phyloP scores from a whole-genome alignment of 805 yeast species.

The Metschnikowia reukaufii region DNA sequence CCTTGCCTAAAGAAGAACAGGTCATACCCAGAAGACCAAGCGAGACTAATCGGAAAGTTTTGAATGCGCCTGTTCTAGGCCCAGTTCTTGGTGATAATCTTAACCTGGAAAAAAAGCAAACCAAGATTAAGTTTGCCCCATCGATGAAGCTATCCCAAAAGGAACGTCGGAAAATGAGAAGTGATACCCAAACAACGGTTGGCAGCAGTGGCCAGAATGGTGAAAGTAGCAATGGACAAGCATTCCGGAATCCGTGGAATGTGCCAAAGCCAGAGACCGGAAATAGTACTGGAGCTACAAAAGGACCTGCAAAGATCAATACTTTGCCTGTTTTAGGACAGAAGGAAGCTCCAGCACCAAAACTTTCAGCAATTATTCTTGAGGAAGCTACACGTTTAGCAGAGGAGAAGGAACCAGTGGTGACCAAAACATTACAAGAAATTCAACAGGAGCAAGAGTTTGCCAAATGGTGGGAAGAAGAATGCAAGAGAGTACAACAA shows the following conservation, averaged over 20 bases:
- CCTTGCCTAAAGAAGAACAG: background rate
- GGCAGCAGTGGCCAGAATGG: background rate
- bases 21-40: background rate
- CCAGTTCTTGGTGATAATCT: slow-evolving; percentile 13
- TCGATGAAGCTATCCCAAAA: slow-evolving; percentile 55
- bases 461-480: slow-evolving; percentile 86
- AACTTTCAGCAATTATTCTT: slow-evolving; percentile 45
- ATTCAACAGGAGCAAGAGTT: slow-evolving; percentile 81
- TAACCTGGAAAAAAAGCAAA: slow-evolving; percentile 18
- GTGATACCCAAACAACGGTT: background rate
- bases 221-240: background rate
- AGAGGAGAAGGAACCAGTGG: slow-evolving; percentile 29
- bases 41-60: background rate
- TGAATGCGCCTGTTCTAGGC: background rate
- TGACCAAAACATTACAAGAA: slow-evolving; percentile 55
- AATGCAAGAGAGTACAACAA: slow-evolving; percentile 62
- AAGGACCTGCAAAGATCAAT: background rate
- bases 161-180: slow-evolving; percentile 50
- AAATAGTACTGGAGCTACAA: background rate
- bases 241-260: slow-evolving; percentile 15
- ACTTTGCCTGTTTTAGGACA: slow-evolving; percentile 25
- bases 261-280: background rate
- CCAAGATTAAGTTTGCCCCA: slow-evolving; percentile 37
- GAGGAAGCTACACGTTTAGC: slow-evolving; percentile 42
- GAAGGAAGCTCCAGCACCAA: slow-evolving; percentile 8